Evolutionary conservation across 192 early-diverging fungal genomes (phyloP).

Genomic region (Umbelopsis sp.): DNA sequence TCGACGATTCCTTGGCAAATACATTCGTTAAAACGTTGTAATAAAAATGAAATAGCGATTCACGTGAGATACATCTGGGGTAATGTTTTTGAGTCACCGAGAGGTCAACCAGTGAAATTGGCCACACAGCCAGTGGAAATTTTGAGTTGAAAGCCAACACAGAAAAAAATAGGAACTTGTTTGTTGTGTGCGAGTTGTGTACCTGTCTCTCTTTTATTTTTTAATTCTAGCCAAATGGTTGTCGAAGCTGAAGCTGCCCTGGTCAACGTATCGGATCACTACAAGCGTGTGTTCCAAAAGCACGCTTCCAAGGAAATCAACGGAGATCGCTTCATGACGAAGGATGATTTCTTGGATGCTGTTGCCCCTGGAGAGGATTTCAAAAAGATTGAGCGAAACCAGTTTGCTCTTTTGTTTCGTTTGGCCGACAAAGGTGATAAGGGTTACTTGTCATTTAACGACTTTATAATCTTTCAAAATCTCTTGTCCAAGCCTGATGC

Average conservation of each 20-base stretch:
- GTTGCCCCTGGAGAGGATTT: constrained; percentile 59
- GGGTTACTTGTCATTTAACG: constrained; percentile 55
- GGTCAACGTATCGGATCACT: constrained; percentile 34
- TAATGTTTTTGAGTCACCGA: constrained; percentile 18
- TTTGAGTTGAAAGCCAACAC: background rate
- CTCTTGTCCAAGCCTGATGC: constrained; percentile 66
- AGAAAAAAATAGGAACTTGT: background rate
- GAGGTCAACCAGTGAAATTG: constrained; percentile 1
- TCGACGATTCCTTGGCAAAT: constrained; percentile 93
- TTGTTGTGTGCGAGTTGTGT: background rate
- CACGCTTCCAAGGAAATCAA: constrained; percentile 54
- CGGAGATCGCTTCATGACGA: constrained; percentile 55
- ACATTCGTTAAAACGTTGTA: constrained; percentile 62
- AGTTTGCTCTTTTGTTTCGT: constrained; percentile 59
- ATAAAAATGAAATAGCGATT: background rate
- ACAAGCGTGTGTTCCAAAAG: constrained; percentile 49
- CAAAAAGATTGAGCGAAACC: constrained; percentile 54
- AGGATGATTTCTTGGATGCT: constrained; percentile 60
- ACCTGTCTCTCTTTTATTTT: background rate
- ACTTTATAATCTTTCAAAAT: constrained; percentile 66
- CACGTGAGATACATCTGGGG: constrained; percentile 14
- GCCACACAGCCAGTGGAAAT: background rate
- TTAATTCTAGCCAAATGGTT: background rate
- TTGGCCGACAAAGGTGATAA: constrained; percentile 55
- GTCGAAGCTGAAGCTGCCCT: constrained; percentile 15